These are phyloP conservation scores for Aspergillus conjunctus DNA, from an alignment of 495 filamentous ascomycete genomes.

Conservation along the genomic window DNA sequence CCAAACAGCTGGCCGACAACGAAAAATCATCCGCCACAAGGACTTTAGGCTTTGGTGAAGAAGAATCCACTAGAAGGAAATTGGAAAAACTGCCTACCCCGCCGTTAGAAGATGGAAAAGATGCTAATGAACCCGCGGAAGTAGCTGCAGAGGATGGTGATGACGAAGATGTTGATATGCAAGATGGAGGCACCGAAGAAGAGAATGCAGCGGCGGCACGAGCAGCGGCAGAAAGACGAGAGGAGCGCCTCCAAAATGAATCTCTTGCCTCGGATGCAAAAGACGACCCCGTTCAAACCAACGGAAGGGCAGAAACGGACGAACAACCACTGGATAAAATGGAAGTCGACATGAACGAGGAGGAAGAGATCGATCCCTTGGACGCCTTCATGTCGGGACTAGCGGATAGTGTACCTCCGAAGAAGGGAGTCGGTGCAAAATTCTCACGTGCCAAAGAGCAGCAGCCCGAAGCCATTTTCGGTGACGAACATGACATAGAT, in stretches of 20 bases:
- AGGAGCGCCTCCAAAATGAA: conserved; percentile 64
- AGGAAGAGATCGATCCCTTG: conserved; percentile 80
- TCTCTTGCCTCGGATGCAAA: conserved; percentile 25
- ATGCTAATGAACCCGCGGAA: conserved; percentile 62
- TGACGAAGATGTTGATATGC: conserved; percentile 70
- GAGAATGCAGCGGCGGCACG: conserved; percentile 82
- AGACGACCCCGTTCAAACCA: conserved; percentile 32
- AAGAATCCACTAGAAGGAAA: conserved; percentile 82
- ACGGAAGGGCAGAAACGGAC: conserved; percentile 42
- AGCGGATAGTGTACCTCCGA: conserved; percentile 51
- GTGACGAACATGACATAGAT: conserved; percentile 77
- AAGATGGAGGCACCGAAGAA: conserved; percentile 79
- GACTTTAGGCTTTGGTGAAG: conserved; percentile 82
- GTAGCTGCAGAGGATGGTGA: conserved; percentile 63
- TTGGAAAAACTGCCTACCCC: conserved; percentile 82
- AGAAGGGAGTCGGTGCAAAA: conserved; percentile 42
- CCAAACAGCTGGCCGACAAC: conserved; percentile 58
- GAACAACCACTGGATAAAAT: conserved; percentile 40
- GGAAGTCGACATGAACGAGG: conserved; percentile 47
- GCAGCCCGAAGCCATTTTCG: conserved; percentile 82
- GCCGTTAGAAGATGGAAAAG: conserved; percentile 61
- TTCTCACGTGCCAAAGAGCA: conserved; percentile 53
- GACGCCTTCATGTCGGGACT: conserved; percentile 95
- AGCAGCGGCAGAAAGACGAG: conserved; percentile 74
- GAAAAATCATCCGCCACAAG: conserved; percentile 71